Evolutionary conservation across 345 rosid species (phyloP), one percentile per base, ranked within the genome.

Genomic region (Geranium brycei): DNA sequence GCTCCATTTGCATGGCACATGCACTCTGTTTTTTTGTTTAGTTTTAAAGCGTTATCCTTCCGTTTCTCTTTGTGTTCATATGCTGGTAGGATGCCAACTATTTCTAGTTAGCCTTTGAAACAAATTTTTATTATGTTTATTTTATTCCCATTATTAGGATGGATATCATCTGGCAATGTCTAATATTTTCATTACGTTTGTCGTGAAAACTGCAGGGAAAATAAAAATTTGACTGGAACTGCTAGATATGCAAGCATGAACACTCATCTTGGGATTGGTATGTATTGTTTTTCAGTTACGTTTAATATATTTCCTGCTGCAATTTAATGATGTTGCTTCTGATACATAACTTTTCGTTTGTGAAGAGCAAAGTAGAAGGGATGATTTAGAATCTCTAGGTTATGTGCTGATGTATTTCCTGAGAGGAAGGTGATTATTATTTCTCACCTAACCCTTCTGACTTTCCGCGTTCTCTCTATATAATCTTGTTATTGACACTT

Each of bases 171-270:
- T 58, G 57, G 38, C 57, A 11, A 11, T n/a, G 12, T 58, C 55
- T 15, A 17, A 23, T 23, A 3, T 60, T 31, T 8, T 64, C 18
- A 53, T 64, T 16, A 31, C 55, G 19, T 19, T 67, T 58, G 41
- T 35, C 30, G 28, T 60, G 58, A 31, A 56, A 61, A 4, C 53
- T 79, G 65, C 83, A 93, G 99, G 74, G 99, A 93, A 75, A 93
- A 93, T 65, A 91, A 93, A 73, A 90, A 88, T 74, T 79, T 93
- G 77, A 90, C 97, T 19, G 97, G 99, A 76, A 93, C 99, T 68
- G 97, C 99, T 58, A 86, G 99, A 85, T 93, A 93, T 82, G 99
- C 99, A 40, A 93, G 99, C 87, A 93, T 87, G 97, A 90, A 90
- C 63, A 93, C 99, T 70, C 99, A 93, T 75, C 89, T 93, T 66